phyloP scores from a whole-genome alignment of 257 asterid species.

The Echium plantagineum region DNA sequence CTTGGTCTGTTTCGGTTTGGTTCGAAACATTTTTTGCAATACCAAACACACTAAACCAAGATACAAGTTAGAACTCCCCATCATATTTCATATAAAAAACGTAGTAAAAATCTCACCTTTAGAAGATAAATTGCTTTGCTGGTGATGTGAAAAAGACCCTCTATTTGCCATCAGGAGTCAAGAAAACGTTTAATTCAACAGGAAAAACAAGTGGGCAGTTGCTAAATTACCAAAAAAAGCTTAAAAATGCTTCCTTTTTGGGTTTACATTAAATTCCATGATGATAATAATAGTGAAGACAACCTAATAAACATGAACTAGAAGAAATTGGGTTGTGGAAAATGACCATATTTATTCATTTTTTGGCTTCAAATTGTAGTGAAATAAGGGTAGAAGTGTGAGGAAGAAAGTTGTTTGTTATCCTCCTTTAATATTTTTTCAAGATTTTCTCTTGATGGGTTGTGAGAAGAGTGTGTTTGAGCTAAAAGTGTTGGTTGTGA shows the following conservation, averaged over 20 bases:
- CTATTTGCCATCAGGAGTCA: slow-evolving; percentile 23
- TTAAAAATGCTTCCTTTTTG: background rate
- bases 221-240: slow-evolving; percentile 10
- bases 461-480: no score
- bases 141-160: slow-evolving; percentile 20
- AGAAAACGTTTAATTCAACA: background rate
- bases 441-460: background rate
- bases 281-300: slow-evolving; percentile 1
- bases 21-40: no score
- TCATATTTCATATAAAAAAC: background rate
- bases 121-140: slow-evolving; percentile 6
- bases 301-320: background rate
- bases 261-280: slow-evolving; percentile 6
- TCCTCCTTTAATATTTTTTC: background rate
- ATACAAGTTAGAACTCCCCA: background rate
- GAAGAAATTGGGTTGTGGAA: background rate
- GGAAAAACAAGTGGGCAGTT: background rate
- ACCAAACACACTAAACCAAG: background rate
- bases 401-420: background rate
- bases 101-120: slow-evolving; percentile 15
- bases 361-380: background rate
- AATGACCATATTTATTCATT: background rate
- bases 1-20: no score
- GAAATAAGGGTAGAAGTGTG: background rate
- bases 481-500: background rate